Evolutionary conservation across 2,329 filamentous ascomycete genomes (phyloP).

Genomic region (Stromatinia cepivora): DNA sequence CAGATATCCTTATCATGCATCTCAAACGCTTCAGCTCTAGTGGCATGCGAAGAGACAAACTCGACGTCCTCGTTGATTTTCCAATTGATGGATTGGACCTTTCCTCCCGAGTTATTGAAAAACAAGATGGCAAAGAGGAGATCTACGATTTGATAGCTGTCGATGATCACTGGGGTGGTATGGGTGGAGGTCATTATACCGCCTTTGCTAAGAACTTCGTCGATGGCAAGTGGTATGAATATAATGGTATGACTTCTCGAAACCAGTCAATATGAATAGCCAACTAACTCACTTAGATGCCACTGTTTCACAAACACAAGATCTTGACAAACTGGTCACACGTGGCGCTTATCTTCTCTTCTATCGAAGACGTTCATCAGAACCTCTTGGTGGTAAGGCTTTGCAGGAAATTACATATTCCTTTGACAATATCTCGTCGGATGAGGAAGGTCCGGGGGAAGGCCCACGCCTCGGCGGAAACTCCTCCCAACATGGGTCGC

Average conservation of each 20-base stretch:
- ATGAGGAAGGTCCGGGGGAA: constrained; percentile 67
- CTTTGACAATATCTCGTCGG: constrained; percentile 54
- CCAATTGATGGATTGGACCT: constrained; percentile 86
- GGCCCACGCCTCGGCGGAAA: constrained; percentile 78
- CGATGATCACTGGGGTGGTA: constrained; percentile 90
- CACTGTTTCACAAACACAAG: constrained; percentile 61
- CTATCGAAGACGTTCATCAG: constrained; percentile 80
- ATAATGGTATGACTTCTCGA: constrained; percentile 70
- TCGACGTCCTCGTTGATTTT: constrained; percentile 89
- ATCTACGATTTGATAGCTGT: constrained; percentile 94
- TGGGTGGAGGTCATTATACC: constrained; percentile 95
- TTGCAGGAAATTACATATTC: constrained; percentile 70
- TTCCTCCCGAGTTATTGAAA: constrained; percentile 73
- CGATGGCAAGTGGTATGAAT: constrained; percentile 90
- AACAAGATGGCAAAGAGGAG: constrained; percentile 77
- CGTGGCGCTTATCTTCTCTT: constrained; percentile 88
- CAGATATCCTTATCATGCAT: constrained; percentile 92
- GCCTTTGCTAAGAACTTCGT: constrained; percentile 91
- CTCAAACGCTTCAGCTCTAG: constrained; percentile 92
- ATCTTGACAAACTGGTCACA: constrained; percentile 66
- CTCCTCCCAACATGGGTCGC: constrained; percentile 87
- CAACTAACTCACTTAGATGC: constrained; percentile 65
- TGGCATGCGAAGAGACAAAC: constrained; percentile 80
- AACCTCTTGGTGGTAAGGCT: constrained; percentile 74
- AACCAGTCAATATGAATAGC: background rate